Base-by-base conservation (phyloP, 768 basidiomycete species). In the Fibroporia radiculosa region DNA sequence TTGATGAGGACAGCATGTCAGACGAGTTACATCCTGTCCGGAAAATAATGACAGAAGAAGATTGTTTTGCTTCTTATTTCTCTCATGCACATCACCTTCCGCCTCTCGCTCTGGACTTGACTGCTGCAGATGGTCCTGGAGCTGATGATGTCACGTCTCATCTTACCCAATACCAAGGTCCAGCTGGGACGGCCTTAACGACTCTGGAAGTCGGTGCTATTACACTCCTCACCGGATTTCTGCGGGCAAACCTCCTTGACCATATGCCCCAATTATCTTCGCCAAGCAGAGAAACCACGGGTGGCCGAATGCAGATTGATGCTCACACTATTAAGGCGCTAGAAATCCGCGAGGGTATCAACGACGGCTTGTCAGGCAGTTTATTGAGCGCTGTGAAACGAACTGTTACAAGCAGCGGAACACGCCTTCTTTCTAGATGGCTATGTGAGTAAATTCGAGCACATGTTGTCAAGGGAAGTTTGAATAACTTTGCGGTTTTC, bases 281-380 rank as follows among this genome's bases (percentile, higher is more conserved):
- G 20, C 84, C 87, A 0, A 70, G 66, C 33, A 75, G 70, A 50
- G 85, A 91, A 60, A 68, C 61, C 14, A 49, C 61, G 13, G 57
- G 68, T 22, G 66, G 70, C 20, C 71, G 81, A n/a, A 89, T 93
- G 87, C 84, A 90, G 52, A 88, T 93, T 45, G 91, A 93, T 58
- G 74, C 84, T 3, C 82, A 92, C 58, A 92, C 91, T 1, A 83
- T 92, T 62, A 83, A 84, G 58, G 82, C 84, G n/a, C 75, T 93
- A 35, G 91, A 93, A 61, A 83, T 93, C 42, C 73, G 80, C 19
- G 87, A 91, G 65, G 74, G 73, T 24, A 72, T 78, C 22, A 69
- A 78, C 24, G 88, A 91, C 55, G 85, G 86, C 0, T 80, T 86
- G 0, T 60, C 66, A 10, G 91, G 91, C 3, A 89, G 82, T 54